Conservation (phyloP, 108 stramenopile species). For the Cyclotella kingstonii region DNA sequence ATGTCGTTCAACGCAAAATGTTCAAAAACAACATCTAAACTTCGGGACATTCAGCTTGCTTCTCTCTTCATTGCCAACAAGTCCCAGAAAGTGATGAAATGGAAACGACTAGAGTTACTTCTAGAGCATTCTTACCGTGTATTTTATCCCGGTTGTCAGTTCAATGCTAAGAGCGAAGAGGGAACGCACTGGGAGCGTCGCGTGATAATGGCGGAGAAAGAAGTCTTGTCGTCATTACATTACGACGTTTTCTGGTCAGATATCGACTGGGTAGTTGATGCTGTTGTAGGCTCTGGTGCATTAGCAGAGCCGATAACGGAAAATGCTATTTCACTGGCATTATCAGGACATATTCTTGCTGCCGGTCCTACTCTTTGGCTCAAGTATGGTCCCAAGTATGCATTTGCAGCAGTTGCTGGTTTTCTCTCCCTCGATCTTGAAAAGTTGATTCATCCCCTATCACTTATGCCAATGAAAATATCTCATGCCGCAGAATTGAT, state of each 20-base stretch:
- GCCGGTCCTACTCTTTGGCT: conserved; percentile 78
- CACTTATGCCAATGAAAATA: conserved; percentile 67
- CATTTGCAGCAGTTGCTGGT: conserved; percentile 73
- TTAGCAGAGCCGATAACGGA: conserved; percentile 57
- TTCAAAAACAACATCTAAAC: conserved; percentile 50
- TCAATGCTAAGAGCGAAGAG: conserved; percentile 70
- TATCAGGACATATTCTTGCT: conserved; percentile 69
- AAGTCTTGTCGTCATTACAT: conserved; percentile 55
- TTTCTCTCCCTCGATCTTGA: conserved; percentile 62
- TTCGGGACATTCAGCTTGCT: conserved; percentile 68
- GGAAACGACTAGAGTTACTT: conserved; percentile 71
- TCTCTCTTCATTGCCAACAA: conserved; percentile 83
- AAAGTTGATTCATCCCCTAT: conserved; percentile 55
- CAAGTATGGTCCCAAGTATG: conserved; percentile 73
- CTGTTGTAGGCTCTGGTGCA: conserved; percentile 39
- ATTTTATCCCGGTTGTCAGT: conserved; percentile 66
- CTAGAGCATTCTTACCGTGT: conserved; percentile 67
- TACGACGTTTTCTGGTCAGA: conserved; percentile 82
- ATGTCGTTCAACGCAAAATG: conserved; percentile 27
- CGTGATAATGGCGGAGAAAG: conserved; percentile 64
- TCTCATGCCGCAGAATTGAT: conserved; percentile 67
- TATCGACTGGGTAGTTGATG: conserved; percentile 63
- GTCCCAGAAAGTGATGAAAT: conserved; percentile 72
- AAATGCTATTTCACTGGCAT: conserved; percentile 54
- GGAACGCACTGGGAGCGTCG: conserved; percentile 70